Percentiles rank a stretch among this genome's conserved stretches.
Conservation (phyloP, 2,329 filamentous ascomycete genomes). For the Aspergillus sp. region DNA sequence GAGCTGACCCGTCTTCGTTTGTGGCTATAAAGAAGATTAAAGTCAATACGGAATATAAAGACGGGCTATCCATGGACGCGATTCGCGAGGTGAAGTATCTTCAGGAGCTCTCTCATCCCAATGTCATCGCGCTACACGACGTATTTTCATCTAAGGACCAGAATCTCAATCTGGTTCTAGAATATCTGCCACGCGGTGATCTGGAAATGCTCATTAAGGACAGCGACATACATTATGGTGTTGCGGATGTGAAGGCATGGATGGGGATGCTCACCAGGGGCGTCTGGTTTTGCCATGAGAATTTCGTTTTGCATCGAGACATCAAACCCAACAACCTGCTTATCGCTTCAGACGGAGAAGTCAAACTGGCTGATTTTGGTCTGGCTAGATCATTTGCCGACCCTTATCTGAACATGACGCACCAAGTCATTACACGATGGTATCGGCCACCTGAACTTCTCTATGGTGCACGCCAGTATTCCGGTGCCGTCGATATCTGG, state of each 20-base stretch:
- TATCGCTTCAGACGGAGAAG: slow-evolving; percentile 86
- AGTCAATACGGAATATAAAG: slow-evolving; percentile 64
- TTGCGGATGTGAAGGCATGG: slow-evolving; percentile 94
- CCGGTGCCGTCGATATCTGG: slow-evolving; percentile 90
- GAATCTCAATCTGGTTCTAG: slow-evolving; percentile 92
- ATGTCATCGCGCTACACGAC: slow-evolving; percentile 88
- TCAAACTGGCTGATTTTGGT: slow-evolving; percentile 98
- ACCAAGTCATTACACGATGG: slow-evolving; percentile 94
- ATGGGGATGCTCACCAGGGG: slow-evolving; percentile 95
- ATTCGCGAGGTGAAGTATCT: slow-evolving; percentile 95
- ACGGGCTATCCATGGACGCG: slow-evolving; percentile 91
- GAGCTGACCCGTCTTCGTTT: slow-evolving; percentile 66
- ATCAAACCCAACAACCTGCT: slow-evolving; percentile 99
- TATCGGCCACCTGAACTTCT: slow-evolving; percentile 93
- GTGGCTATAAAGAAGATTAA: slow-evolving; percentile 68
- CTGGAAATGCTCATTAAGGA: slow-evolving; percentile 93
- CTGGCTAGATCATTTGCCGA: slow-evolving; percentile 87
- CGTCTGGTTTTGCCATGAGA: slow-evolving; percentile 95
- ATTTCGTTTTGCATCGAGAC: slow-evolving; percentile 90
- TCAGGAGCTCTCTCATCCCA: slow-evolving; percentile 89
- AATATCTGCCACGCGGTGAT: slow-evolving; percentile 91
- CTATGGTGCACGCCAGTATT: slow-evolving; percentile 86
- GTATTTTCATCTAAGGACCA: slow-evolving; percentile 96
- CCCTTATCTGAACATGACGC: slow-evolving; percentile 84
- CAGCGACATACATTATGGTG: slow-evolving; percentile 75